Conservation (phyloP, 176 grass and related monocot genomes). For the Oryza meyeriana region DNA sequence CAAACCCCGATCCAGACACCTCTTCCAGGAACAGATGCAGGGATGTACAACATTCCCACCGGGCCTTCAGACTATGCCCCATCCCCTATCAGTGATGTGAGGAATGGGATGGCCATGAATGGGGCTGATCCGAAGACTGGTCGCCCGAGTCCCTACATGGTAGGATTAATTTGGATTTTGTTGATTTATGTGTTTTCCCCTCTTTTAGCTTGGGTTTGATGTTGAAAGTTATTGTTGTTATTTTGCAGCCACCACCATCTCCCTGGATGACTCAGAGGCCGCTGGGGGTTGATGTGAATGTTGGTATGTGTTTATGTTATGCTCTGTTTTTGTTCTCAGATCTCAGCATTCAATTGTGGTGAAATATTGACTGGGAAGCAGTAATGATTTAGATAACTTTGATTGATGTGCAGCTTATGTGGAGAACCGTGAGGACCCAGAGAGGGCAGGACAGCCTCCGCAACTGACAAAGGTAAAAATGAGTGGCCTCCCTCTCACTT, state of each 20-base stretch:
- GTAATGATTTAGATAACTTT: slow-evolving; percentile 13
- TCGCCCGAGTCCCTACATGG: slow-evolving; percentile 75
- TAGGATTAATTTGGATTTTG: slow-evolving; percentile 23
- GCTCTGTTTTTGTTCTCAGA: not conserved
- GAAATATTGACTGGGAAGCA: slow-evolving; percentile 4
- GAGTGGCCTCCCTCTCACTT: not conserved
- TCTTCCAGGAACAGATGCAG: slow-evolving; percentile 45
- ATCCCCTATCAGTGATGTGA: slow-evolving; percentile 69
- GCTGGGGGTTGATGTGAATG: slow-evolving; percentile 87
- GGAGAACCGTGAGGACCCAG: slow-evolving; percentile 72
- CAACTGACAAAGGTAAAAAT: slow-evolving; percentile 70
- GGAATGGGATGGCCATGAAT: slow-evolving; percentile 48
- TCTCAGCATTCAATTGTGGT: not conserved
- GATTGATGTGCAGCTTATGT: slow-evolving; percentile 60
- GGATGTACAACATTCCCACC: slow-evolving; percentile 83
- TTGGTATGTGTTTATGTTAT: slow-evolving; percentile 55
- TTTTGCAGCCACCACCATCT: slow-evolving; percentile 67
- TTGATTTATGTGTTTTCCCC: not conserved
- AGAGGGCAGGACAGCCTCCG: slow-evolving; percentile 56
- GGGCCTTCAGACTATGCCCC: slow-evolving; percentile 88
- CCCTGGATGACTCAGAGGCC: slow-evolving; percentile 80
- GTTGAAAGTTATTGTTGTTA: not conserved
- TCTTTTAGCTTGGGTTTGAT: slow-evolving; percentile 4
- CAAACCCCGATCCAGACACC: slow-evolving; percentile 94
- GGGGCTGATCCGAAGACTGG: slow-evolving; percentile 60